These are phyloP conservation scores for Pestalotiopsis sp. DNA, from an alignment of 2,329 filamentous ascomycete genomes.

Conservation along the genomic window DNA sequence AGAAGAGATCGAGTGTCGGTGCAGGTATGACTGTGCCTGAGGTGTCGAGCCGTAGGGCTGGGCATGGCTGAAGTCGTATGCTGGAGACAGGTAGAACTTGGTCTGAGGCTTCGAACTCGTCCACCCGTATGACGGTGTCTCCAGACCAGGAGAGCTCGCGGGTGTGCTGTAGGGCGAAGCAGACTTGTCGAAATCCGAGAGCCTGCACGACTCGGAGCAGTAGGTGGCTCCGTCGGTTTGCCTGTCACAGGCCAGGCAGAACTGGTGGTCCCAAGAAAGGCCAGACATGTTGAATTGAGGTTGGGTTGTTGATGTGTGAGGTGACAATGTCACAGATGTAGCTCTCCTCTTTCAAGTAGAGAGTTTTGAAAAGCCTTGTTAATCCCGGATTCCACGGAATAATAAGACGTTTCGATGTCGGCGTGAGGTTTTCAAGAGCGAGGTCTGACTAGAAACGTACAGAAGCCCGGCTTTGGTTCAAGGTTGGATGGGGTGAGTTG, in stretches of 20 bases:
- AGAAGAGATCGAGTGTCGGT: conserved; percentile 30
- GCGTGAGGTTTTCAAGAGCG: neutral
- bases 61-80: conserved; percentile 72
- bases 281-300: conserved; percentile 48
- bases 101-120: conserved; percentile 40
- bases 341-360: neutral
- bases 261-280: conserved; percentile 78
- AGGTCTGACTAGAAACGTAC: neutral
- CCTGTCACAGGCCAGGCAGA: conserved; percentile 92
- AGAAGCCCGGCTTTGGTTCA: neutral
- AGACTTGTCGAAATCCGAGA: conserved; percentile 82
- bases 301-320: neutral
- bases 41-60: conserved; percentile 58
- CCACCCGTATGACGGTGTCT: conserved; percentile 53
- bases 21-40: conserved; percentile 42
- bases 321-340: neutral
- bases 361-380: neutral
- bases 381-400: neutral
- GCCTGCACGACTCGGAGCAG: conserved; percentile 88
- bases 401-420: neutral
- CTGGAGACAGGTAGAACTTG: conserved; percentile 71
- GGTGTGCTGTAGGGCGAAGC: conserved; percentile 55
- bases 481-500: neutral
- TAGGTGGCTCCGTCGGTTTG: conserved; percentile 82
- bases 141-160: conserved; percentile 57